Conservation (phyloP, 2,329 filamentous ascomycete genomes). For the Fusarium cyanostomum region DNA sequence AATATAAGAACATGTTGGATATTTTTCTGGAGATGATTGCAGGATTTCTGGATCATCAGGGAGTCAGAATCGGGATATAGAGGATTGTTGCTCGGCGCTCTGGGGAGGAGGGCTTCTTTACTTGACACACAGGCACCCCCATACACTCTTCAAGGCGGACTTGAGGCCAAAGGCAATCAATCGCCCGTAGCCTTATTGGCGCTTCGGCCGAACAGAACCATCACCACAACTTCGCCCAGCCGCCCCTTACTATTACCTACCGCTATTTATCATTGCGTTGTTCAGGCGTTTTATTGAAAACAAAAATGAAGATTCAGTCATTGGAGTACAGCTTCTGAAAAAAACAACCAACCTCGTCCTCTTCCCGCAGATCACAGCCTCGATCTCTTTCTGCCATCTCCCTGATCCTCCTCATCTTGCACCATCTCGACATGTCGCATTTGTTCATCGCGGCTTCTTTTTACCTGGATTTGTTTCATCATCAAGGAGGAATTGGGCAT, state of each 20-base stretch:
- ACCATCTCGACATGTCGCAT: background rate
- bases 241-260: conserved; percentile 1
- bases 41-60: conserved; percentile 30
- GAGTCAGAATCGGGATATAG: conserved; percentile 37
- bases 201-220: conserved; percentile 13
- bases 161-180: conserved; percentile 4
- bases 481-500: background rate
- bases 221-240: conserved; percentile 3
- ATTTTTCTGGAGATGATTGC: conserved; percentile 28
- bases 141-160: conserved; percentile 4
- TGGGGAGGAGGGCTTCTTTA: conserved; percentile 20
- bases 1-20: conserved; percentile 19
- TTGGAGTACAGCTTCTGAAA: background rate
- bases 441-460: background rate
- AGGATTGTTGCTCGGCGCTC: conserved; percentile 40
- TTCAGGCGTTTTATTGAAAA: conserved; percentile 16
- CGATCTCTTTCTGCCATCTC: conserved; percentile 4
- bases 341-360: background rate
- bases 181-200: conserved; percentile 2
- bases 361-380: background rate
- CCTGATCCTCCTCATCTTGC: background rate
- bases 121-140: conserved; percentile 7
- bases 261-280: conserved; percentile 8
- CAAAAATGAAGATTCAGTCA: conserved; percentile 17
- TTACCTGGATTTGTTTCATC: background rate